These are phyloP conservation scores for Talaromyces sp. DNA, from an alignment of 2,329 filamentous ascomycete genomes.

Conservation along the genomic window DNA sequence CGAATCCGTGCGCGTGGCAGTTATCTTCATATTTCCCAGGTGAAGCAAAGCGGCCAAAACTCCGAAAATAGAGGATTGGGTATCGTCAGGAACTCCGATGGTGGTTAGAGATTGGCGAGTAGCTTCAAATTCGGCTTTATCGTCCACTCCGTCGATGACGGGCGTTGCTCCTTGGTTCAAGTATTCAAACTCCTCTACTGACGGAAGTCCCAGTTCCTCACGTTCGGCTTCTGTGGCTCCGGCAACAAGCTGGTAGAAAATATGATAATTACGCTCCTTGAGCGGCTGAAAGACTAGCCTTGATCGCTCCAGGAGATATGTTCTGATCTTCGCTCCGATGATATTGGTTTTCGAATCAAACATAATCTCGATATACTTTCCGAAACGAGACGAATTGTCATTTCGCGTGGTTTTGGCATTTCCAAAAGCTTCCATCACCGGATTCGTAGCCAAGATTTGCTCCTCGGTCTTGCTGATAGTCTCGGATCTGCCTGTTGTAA, in stretches of 20 bases:
- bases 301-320: conserved; percentile 90
- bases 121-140: conserved; percentile 87
- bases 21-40: conserved; percentile 94
- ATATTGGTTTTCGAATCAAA: conserved; percentile 94
- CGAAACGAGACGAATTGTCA: conserved; percentile 97
- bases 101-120: conserved; percentile 81
- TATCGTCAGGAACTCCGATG: conserved; percentile 70
- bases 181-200: conserved; percentile 90
- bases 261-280: conserved; percentile 98
- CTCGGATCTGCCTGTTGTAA: conserved; percentile 65
- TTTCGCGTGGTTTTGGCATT: conserved; percentile 99
- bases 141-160: conserved; percentile 88
- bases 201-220: conserved; percentile 70
- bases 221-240: conserved; percentile 82
- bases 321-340: conserved; percentile 94
- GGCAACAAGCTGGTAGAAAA: conserved; percentile 95
- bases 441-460: conserved; percentile 95
- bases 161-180: conserved; percentile 92
- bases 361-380: conserved; percentile 99
- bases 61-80: conserved; percentile 82
- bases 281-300: conserved; percentile 94
- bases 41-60: conserved; percentile 87
- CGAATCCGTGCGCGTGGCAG: conserved; percentile 81
- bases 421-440: conserved; percentile 99
- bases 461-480: conserved; percentile 98